Evolutionary conservation across 116 monocot genomes (phyloP).

Genomic region (Phalaenopsis hybrid): DNA sequence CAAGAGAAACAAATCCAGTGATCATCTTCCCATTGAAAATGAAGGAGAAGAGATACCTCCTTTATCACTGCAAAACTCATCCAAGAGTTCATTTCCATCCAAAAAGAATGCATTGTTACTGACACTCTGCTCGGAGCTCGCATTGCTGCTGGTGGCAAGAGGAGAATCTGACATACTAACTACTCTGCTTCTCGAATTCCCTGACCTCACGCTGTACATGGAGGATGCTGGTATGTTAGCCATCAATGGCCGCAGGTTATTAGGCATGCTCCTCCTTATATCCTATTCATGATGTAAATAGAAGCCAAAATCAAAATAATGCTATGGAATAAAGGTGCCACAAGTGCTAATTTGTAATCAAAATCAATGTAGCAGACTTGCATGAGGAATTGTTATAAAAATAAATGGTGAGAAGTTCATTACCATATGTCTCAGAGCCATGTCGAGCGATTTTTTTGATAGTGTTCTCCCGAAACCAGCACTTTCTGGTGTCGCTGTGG

Average conservation of each 20-base stretch:
- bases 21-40: constrained; percentile 21
- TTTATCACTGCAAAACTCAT: constrained; percentile 42
- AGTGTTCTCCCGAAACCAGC: constrained; percentile 78
- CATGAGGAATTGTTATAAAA: too few species aligned
- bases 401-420: too few species aligned
- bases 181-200: constrained; percentile 37
- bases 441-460: constrained; percentile 85
- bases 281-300: constrained; percentile 31
- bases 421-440: constrained; percentile 98
- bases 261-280: constrained; percentile 66
- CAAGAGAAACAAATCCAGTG: background rate
- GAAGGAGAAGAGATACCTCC: constrained; percentile 17
- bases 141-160: constrained; percentile 80
- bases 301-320: background rate
- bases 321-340: background rate
- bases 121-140: constrained; percentile 74
- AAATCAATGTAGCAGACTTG: background rate
- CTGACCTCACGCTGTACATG: constrained; percentile 76
- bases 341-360: background rate
- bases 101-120: constrained; percentile 39
- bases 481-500: constrained; percentile 46
- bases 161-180: constrained; percentile 64
- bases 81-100: constrained; percentile 46
- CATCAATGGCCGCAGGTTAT: constrained; percentile 63
- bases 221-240: constrained; percentile 79